Percentiles rank a stretch among this genome's conserved stretches.
phyloP scores from a whole-genome alignment of 75 land plant genomes.

The Picea glauca region DNA sequence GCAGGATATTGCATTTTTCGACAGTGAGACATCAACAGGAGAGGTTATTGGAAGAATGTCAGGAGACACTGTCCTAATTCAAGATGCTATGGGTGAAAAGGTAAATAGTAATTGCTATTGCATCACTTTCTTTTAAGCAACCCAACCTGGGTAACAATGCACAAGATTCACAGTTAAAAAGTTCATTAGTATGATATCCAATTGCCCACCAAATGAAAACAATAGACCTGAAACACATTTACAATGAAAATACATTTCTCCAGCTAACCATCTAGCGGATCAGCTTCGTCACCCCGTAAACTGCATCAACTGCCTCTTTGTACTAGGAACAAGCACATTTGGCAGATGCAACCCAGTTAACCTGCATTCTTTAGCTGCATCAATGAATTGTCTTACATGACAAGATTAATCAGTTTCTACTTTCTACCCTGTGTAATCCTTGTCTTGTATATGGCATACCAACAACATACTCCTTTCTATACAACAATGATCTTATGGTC shows the following conservation, averaged over 20 bases:
- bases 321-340: neutral
- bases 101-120: constrained; percentile 22
- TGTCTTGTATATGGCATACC: no score
- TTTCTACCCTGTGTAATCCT: no score
- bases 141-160: neutral
- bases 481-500: neutral
- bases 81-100: constrained; percentile 97
- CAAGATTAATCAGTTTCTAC: no score
- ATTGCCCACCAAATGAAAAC: neutral
- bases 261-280: neutral
- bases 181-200: no score
- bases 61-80: constrained; percentile 85
- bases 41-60: constrained; percentile 91
- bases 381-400: neutral
- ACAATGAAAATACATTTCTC: neutral
- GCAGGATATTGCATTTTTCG: constrained; percentile 88
- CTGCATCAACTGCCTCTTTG: neutral
- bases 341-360: neutral
- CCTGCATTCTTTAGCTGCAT: neutral
- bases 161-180: neutral
- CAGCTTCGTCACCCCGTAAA: neutral
- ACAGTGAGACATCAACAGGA: constrained; percentile 80
- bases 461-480: neutral
- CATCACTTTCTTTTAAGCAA: neutral
- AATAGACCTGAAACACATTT: neutral